Conservation (phyloP, 129 eudicot species). For the Scalesia atractyloides region DNA sequence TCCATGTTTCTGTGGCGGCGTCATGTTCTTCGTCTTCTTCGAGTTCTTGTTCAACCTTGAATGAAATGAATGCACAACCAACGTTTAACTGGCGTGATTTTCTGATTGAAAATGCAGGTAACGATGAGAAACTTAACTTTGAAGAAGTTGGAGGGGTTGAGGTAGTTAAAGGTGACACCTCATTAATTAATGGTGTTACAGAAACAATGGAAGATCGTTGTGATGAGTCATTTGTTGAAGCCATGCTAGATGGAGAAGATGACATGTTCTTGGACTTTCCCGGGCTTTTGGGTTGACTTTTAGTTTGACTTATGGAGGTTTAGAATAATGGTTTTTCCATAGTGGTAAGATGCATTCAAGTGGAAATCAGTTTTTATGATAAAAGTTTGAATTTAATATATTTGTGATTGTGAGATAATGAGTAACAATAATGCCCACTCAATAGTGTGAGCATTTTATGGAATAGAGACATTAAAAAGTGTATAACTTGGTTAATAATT, state of each 20-base stretch:
- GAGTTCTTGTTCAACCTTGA: constrained; percentile 35
- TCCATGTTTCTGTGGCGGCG: constrained; percentile 12
- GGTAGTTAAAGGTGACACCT: constrained; percentile 16
- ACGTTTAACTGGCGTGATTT: constrained; percentile 77
- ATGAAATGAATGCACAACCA: constrained; percentile 39
- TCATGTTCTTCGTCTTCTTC: constrained; percentile 44
- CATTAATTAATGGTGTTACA: constrained; percentile 20
- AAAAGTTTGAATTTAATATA: too few relatives aligned
- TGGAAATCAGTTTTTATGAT: too few relatives aligned
- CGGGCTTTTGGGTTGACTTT: constrained; percentile 42
- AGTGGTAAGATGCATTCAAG: too few relatives aligned
- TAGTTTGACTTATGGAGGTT: constrained; percentile 14
- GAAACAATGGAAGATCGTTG: constrained; percentile 40
- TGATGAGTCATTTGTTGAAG: constrained; percentile 67
- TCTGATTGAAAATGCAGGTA: constrained; percentile 52
- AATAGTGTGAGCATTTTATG: too few relatives aligned
- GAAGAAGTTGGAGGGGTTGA: constrained; percentile 24
- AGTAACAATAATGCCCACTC: too few relatives aligned
- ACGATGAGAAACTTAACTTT: constrained; percentile 14
- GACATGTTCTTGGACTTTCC: constrained; percentile 67
- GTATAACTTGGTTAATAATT: too few relatives aligned
- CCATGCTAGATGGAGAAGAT: constrained; percentile 66
- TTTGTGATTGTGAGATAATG: too few relatives aligned
- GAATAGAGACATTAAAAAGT: too few relatives aligned
- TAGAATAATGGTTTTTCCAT: not conserved